Conservation (phyloP, 148 eudicot genomes). For the Nyssa sinensis region DNA sequence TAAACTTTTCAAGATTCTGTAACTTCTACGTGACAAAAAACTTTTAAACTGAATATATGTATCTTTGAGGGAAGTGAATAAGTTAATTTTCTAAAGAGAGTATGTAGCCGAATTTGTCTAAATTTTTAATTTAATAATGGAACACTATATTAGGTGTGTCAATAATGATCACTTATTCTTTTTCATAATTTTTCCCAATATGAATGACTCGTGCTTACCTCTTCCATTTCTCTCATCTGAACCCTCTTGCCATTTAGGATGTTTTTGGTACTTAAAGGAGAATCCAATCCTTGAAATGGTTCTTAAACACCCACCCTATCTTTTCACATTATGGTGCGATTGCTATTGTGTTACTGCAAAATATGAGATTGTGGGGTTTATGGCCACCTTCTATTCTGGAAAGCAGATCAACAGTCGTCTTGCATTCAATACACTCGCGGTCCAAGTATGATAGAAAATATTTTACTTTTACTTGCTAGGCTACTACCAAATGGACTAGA, state of each 20-base stretch:
- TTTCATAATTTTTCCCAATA: not conserved
- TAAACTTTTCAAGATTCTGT: not conserved
- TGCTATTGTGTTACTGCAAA: not conserved
- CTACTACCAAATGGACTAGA: no score
- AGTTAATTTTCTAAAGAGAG: not conserved
- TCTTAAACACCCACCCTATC: not conserved
- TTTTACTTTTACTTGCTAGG: not conserved
- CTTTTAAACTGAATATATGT: not conserved
- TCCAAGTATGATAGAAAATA: not conserved
- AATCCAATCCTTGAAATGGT: not conserved
- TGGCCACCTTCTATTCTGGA: not conserved
- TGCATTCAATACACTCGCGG: not conserved
- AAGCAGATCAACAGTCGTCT: not conserved
- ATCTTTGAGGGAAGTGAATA: not conserved
- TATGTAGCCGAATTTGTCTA: not conserved
- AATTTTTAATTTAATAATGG: not conserved
- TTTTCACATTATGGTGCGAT: not conserved
- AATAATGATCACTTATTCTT: not conserved
- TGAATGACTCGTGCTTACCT: not conserved
- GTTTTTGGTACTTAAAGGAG: no score
- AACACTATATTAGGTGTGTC: not conserved
- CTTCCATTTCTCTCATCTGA: not conserved
- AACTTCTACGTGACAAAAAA: not conserved
- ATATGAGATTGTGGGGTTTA: not conserved
- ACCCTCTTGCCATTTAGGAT: not conserved